phyloP scores from a whole-genome alignment of 2,329 filamentous ascomycete genomes.

The Trichoderma brevicompactum region DNA sequence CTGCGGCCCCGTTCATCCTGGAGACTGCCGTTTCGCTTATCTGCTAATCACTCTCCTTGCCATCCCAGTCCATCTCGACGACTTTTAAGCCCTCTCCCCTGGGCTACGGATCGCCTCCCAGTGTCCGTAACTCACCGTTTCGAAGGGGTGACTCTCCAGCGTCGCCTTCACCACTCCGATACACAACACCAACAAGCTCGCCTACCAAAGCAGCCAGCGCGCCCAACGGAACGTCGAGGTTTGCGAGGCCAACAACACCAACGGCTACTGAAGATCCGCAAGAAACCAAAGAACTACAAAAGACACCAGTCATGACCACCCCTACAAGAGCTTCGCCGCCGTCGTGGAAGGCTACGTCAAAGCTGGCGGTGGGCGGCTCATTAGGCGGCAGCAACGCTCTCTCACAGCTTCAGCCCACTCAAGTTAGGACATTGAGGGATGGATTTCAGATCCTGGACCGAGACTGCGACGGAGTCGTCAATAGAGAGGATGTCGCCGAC shows the following conservation, averaged over 20 bases:
- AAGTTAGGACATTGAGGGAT: conserved; percentile 86
- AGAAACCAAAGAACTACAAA: conserved; percentile 43
- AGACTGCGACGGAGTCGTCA: conserved; percentile 82
- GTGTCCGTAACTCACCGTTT: conserved; percentile 64
- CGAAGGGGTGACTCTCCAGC: conserved; percentile 64
- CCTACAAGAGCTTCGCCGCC: conserved; percentile 46
- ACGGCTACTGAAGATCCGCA: conserved; percentile 44
- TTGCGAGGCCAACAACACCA: conserved; percentile 49
- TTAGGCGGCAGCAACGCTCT: conserved; percentile 59
- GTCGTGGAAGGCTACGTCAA: conserved; percentile 39
- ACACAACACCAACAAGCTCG: conserved; percentile 67
- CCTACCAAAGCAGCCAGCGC: conserved; percentile 54
- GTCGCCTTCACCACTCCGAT: conserved; percentile 67
- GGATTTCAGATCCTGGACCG: conserved; percentile 92
- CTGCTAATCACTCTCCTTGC: conserved; percentile 34
- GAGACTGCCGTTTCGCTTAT: conserved; percentile 16
- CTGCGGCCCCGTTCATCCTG: conserved; percentile 28
- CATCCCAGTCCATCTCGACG: conserved; percentile 56
- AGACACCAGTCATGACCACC: conserved; percentile 40
- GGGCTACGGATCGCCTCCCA: conserved; percentile 67
- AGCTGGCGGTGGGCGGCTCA: conserved; percentile 50
- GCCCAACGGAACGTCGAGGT: conserved; percentile 37
- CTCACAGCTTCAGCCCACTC: conserved; percentile 76
- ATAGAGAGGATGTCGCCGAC: conserved; percentile 80
- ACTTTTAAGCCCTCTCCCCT: conserved; percentile 73